Evolutionary conservation across 495 filamentous ascomycete genomes (phyloP), one percentile per base, ranked within the genome.

Genomic region (Xylaria intraflava): DNA sequence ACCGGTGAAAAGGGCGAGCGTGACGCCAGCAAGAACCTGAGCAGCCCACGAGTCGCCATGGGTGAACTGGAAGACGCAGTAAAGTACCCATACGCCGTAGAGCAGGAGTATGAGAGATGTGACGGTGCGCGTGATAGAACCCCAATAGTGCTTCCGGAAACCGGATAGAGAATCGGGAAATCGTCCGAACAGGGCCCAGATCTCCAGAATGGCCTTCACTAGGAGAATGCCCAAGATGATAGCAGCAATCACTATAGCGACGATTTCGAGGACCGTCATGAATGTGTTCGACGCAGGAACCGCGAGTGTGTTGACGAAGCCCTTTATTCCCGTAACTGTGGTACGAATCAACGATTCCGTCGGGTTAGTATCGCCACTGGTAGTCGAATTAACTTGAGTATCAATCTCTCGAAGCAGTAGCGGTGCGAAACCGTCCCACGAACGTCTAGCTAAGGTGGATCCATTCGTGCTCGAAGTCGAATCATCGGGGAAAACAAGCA

Each of bases 101-200:
- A 98, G 78, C 23, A 96, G 72, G 45, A 98, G 79, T 58, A 98
- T 91, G 47, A 98, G 74, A 59, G 88, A 86, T 55, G 89, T 93
- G 65, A 98, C 88, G 22, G 91, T 88, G 35, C 89, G 85, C 33
- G 83, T 86, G 65, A 98, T 80, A 9, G 90, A 77, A 51, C 87
- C 86, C 93, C 93, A 97, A 70, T 98, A 98, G 58, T 92, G 86
- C 67, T 94, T 91, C 48, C 93, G 87, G 80, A 97, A 97, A 23
- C 83, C 81, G 26, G 82, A 74, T 22, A 96, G 79, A 46, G 80
- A 78, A 63, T 91, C 80, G 2, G 93, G 93, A 62, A 97, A 95
- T 40, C 74, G 86, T 53, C 84, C 92, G 62, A 90, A 94, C 12
- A 97, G 73, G 8, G 90, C 87, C 93, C 93, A 98, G 19, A 82